These are phyloP conservation scores for Setaria viridis DNA, from an alignment of 202 grass and related monocot species.

Conservation along the genomic window DNA sequence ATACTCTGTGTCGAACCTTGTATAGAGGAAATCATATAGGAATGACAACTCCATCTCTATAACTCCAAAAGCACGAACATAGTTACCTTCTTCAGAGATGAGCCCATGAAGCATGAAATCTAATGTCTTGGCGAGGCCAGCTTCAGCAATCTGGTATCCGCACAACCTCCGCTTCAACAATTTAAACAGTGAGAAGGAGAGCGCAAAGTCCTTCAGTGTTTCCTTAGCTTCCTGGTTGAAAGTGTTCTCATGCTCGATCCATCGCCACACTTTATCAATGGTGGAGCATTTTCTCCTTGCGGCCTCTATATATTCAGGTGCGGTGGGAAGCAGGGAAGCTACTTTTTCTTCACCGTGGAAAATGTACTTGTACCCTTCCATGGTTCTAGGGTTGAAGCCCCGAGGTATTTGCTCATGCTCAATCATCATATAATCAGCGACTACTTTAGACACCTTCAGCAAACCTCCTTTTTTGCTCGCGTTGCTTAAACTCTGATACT, in stretches of 20 bases:
- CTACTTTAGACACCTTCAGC: constrained; percentile 17
- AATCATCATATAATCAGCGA: constrained; percentile 24
- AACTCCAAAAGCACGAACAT: neutral
- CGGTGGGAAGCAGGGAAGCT: neutral
- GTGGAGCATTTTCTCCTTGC: neutral
- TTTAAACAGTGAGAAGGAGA: constrained; percentile 36
- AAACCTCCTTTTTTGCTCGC: neutral
- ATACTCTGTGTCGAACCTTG: neutral
- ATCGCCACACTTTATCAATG: neutral
- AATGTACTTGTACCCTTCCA: constrained; percentile 16
- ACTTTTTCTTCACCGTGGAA: constrained; percentile 2
- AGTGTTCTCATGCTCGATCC: neutral
- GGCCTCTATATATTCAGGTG: neutral
- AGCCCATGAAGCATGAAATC: neutral
- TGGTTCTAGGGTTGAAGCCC: neutral
- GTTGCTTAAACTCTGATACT: neutral
- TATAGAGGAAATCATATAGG: constrained; percentile 44
- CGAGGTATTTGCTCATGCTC: neutral
- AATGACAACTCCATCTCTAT: constrained; percentile 25
- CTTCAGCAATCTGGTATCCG: constrained; percentile 18
- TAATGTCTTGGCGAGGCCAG: neutral
- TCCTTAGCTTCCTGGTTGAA: neutral
- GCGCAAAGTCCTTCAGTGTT: neutral
- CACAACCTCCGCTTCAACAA: constrained; percentile 31
- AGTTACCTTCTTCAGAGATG: neutral